These are phyloP conservation scores for Phyllostachys edulis DNA, from an alignment of 176 grass and related monocot genomes.

Conservation along the genomic window DNA sequence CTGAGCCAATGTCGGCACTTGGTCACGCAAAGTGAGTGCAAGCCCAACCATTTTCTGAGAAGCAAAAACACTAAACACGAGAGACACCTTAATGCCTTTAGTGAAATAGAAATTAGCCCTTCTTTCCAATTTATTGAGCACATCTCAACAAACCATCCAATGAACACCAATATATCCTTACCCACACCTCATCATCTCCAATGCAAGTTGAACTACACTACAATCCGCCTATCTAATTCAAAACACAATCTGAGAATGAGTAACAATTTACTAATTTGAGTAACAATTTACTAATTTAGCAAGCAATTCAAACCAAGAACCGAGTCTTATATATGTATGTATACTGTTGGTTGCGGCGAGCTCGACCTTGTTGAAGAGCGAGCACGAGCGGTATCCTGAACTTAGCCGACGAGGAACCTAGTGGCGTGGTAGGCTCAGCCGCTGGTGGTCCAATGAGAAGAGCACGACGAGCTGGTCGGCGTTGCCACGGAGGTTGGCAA, in stretches of 20 bases:
- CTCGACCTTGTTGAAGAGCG: too few species aligned
- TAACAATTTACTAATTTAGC: not conserved
- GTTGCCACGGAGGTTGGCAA: too few species aligned
- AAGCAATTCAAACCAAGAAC: not conserved
- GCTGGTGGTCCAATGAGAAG: too few species aligned
- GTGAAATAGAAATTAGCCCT: not conserved
- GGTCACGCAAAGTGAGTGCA: not conserved
- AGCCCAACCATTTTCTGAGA: not conserved
- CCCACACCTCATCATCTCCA: not conserved
- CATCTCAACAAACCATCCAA: not conserved
- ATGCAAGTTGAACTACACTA: not conserved
- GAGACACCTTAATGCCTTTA: too few species aligned
- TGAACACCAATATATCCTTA: not conserved
- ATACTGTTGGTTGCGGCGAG: conserved; percentile 25
- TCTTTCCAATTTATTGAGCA: not conserved
- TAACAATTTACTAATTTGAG: too few species aligned
- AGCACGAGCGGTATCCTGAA: conserved; percentile 39
- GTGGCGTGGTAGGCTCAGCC: too few species aligned
- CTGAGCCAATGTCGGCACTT: too few species aligned
- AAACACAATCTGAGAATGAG: not conserved
- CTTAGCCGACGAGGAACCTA: conserved; percentile 1
- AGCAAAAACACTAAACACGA: not conserved
- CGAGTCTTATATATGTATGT: not conserved
- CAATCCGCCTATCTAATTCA: not conserved
- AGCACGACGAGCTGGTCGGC: too few species aligned